Evolutionary conservation across 1,284 basidiomycete genomes (phyloP), one percentile per base, ranked within the genome.

Genomic region (Tremellales sp.): DNA sequence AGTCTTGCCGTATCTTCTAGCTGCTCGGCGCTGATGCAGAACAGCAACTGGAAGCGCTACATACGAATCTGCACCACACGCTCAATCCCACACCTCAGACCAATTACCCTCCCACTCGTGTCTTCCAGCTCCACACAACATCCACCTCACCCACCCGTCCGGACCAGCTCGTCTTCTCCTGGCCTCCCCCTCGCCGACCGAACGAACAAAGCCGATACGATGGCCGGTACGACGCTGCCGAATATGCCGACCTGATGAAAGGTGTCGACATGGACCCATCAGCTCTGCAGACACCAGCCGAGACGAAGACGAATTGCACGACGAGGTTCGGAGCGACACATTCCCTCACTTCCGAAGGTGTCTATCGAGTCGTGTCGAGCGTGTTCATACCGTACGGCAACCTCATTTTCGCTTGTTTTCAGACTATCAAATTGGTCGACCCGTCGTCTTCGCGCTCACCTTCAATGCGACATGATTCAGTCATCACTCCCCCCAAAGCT

Each of bases 361-460:
- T 82, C 70, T 63, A 70, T 29, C 64, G 76, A 17, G 80, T 85
- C 63, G 84, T 94, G 44, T 87, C 89, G 65, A 89, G 87, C 70
- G 87, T 94, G 53, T 90, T 92, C 74, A 91, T 94, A 71, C 90
- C 90, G 57, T 90, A 94, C 80, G 92, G 90, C 81, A 74, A 69
- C 78, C 77, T 77, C 56, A 69, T 75, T 11, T 71, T 77, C 37
- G 73, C 75, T 3, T 76, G 73, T 55, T 77, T 75, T 56, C 68
- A 75, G 57, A 77, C 72, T 35, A 72, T 64, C 62, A 88, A 86
- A 84, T 69, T 89, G 88, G 76, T 86, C 85, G 53, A 89, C 21
- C 43, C 24, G 31, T 21, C 43, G 26, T 25, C 21, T 6, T 19
- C 42, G 21, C 35, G 25, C 15, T 35, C 44, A 22, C 23, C 19